Evolutionary conservation across 495 filamentous ascomycete species (phyloP), one percentile per base, ranked within the genome.

Genomic region (Aspergillus saccharolyticus): DNA sequence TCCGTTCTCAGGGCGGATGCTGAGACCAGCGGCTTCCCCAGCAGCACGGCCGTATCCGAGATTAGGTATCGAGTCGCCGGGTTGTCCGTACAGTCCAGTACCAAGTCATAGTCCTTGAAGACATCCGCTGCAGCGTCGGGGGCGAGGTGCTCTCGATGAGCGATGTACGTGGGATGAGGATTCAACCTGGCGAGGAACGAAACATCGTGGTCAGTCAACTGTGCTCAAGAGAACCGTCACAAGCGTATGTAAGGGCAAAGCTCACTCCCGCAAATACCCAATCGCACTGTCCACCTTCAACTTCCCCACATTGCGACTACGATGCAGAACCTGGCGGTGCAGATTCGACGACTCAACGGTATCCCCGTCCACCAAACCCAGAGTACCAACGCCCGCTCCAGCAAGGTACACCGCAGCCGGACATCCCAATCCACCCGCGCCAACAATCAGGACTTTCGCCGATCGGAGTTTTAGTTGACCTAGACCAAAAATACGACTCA

Each of bases 61-160:
- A 97, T 89, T 5, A 97, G 78, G 68, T 98, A 97, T 42, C 94
- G 89, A 0, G 91, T 87, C 5, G 87, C 86, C 0, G 93, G 94
- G 55, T 90, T 90, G 70, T 98, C 94, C 4, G 91, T 96, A 65
- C 94, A 98, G 70, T 98, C 94, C 25, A 98, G 81, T 22, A 97
- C 83, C 5, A 96, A 60, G 64, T 97, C 90, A 67, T 95, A 97
- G 2, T 71, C 57, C 0, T 70, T 53, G 53, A 93, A 85, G 42
- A 85, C 83, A 16, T 77, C 63, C 9, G 84, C 73, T 0, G 90
- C 88, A 48, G 83, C 86, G 56, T 81, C 67, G 0, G 89, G 79
- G 0, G 76, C 78, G 21, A 96, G 76, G 56, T 86, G 85, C 28
- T 73, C 73, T 15, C 65, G 62, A 66, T 96, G 75, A 2, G 84